Conservation (phyloP, 2,329 filamentous ascomycete genomes). For the Bipolaris sorokiniana region DNA sequence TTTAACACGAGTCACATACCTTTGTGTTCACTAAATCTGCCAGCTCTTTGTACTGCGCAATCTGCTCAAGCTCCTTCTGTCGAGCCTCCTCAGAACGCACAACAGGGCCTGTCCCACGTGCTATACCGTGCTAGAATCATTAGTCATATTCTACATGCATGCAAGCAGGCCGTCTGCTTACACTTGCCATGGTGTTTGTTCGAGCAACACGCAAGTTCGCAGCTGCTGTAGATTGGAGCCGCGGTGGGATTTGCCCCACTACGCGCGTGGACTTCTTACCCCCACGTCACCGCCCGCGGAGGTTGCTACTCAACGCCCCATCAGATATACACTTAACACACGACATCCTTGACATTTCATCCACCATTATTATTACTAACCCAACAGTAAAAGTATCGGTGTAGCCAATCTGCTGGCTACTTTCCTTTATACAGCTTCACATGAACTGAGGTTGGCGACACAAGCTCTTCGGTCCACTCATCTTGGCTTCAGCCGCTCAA, state of each 20-base stretch:
- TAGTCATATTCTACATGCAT: constrained; percentile 12
- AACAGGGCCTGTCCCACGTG: constrained; percentile 63
- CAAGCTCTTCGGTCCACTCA: constrained; percentile 6
- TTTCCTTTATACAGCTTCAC: constrained; percentile 25
- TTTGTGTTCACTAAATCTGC: constrained; percentile 71
- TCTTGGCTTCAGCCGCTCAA: constrained; percentile 12
- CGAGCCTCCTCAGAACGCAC: constrained; percentile 71
- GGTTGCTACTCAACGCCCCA: constrained; percentile 16
- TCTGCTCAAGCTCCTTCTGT: constrained; percentile 74
- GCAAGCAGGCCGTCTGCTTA: constrained; percentile 31
- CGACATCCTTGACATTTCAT: constrained; percentile 26
- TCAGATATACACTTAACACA: constrained; percentile 16
- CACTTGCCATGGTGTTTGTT: constrained; percentile 49
- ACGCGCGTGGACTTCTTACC: constrained; percentile 33
- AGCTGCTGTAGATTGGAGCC: constrained; percentile 24
- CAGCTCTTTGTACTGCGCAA: constrained; percentile 74
- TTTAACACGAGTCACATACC: constrained; percentile 51
- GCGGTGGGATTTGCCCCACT: constrained; percentile 39
- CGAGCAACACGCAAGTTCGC: constrained; percentile 15
- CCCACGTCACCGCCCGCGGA: constrained; percentile 24
- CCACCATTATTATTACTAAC: constrained; percentile 44
- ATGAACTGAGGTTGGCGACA: constrained; percentile 28
- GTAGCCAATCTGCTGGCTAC: constrained; percentile 17
- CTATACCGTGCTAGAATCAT: constrained; percentile 77
- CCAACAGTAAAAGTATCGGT: constrained; percentile 36